A percentile compares a stretch with the other conserved stretches of the same genome.
Evolutionary conservation across 2,329 filamentous ascomycete genomes (phyloP).

Genomic region (Acephala macrosclerotiorum): DNA sequence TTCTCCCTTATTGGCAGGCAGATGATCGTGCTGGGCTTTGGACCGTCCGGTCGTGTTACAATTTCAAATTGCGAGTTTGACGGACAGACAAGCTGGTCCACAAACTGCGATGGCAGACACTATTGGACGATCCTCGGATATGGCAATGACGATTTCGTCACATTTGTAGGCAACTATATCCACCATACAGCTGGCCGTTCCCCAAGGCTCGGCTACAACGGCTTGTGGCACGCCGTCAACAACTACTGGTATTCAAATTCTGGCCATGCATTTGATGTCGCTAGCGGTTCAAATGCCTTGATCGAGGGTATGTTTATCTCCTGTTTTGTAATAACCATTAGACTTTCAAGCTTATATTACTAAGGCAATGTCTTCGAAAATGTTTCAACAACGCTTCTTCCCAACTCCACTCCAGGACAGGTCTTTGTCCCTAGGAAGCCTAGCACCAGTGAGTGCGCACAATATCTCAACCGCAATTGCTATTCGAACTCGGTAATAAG

Average conservation of each 20-base stretch:
- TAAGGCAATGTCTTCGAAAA: conserved; percentile 54
- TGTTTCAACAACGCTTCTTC: conserved; percentile 46
- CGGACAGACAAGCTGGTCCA: conserved; percentile 51
- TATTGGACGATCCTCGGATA: conserved; percentile 55
- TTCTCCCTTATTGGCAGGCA: conserved; percentile 53
- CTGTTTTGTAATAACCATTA: too few relatives aligned
- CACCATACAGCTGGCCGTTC: conserved; percentile 53
- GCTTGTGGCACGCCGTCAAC: conserved; percentile 51
- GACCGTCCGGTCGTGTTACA: conserved; percentile 48
- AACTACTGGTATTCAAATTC: conserved; percentile 51
- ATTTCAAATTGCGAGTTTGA: conserved; percentile 56
- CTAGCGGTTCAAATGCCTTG: conserved; percentile 17
- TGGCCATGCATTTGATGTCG: conserved; percentile 55
- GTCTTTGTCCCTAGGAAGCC: conserved; percentile 26
- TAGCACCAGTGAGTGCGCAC: conserved; percentile 29
- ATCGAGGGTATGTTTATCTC: conserved; percentile 46
- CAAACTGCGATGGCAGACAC: conserved; percentile 53
- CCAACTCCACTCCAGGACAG: conserved; percentile 21
- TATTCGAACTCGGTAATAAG: conserved; percentile 29
- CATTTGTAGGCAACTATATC: conserved; percentile 53
- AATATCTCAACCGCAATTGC: conserved; percentile 32
- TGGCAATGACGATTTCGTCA: conserved; percentile 50
- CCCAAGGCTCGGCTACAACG: conserved; percentile 51
- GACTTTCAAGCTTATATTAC: too few relatives aligned
- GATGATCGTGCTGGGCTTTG: conserved; percentile 49